These are phyloP conservation scores for Fraxinus sp. DNA, from an alignment of 305 asterid genomes.

Conservation along the genomic window DNA sequence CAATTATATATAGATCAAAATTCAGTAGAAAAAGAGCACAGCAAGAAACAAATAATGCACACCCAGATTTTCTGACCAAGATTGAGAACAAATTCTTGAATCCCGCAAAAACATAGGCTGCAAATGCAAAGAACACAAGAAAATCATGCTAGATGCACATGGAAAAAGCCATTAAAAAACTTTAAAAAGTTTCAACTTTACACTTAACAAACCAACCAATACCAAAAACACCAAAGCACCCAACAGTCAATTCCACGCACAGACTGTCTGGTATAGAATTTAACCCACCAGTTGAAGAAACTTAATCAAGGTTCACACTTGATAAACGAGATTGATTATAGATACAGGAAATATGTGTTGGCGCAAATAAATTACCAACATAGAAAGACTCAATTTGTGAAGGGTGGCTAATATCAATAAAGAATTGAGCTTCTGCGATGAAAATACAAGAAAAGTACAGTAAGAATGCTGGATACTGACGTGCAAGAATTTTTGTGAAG, in stretches of 20 bases:
- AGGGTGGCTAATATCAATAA: neutral
- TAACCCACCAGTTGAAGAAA: conserved; percentile 9
- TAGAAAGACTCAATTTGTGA: neutral
- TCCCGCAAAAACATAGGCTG: conserved; percentile 24
- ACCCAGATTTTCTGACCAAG: conserved; percentile 20
- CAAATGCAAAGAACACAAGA: conserved; percentile 32
- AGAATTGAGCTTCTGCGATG: neutral
- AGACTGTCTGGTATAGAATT: conserved; percentile 27
- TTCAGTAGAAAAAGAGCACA: conserved; percentile 14
- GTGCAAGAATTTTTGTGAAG: conserved; percentile 4
- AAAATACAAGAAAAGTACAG: conserved; percentile 6
- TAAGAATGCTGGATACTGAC: neutral
- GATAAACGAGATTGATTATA: conserved; percentile 7
- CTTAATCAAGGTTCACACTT: conserved; percentile 20
- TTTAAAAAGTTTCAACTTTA: conserved; percentile 15
- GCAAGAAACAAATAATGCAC: conserved; percentile 7
- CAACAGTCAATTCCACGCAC: conserved; percentile 43
- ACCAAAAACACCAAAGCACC: conserved; percentile 25
- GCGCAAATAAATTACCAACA: neutral
- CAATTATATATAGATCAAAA: conserved; percentile 19
- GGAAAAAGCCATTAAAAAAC: conserved; percentile 14
- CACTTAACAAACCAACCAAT: conserved; percentile 22
- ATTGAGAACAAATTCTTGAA: conserved; percentile 21
- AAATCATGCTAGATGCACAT: conserved; percentile 8
- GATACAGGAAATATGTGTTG: conserved; percentile 12